These are phyloP conservation scores for Phytophthora idaei DNA, from an alignment of 352 stramenopile genomes.

Conservation along the genomic window DNA sequence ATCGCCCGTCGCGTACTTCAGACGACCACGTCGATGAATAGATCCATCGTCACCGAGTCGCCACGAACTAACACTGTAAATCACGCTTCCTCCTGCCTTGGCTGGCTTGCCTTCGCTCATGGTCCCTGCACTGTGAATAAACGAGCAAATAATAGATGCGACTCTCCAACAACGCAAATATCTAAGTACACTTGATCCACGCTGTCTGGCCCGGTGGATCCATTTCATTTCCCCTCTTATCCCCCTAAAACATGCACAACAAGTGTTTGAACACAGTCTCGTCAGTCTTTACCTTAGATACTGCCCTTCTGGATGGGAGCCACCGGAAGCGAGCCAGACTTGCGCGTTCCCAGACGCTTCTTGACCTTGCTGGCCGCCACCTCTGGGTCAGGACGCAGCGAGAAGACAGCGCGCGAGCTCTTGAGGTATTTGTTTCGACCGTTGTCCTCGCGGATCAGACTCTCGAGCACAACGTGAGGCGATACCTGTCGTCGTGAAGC, in stretches of 20 bases:
- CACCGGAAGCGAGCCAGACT: slow-evolving; percentile 60
- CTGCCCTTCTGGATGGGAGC: slow-evolving; percentile 76
- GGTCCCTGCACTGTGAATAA: background rate
- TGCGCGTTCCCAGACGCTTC: slow-evolving; percentile 74
- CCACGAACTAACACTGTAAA: slow-evolving; percentile 75
- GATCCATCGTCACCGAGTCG: slow-evolving; percentile 70
- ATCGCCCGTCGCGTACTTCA: slow-evolving; percentile 81
- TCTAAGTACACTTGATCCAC: slow-evolving; percentile 23
- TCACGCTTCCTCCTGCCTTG: slow-evolving; percentile 38
- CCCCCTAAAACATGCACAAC: slow-evolving; percentile 36
- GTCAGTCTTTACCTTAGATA: slow-evolving; percentile 47
- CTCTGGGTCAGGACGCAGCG: slow-evolving; percentile 74
- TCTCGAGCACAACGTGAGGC: slow-evolving; percentile 79
- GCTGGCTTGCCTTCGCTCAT: slow-evolving; percentile 16
- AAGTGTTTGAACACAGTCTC: slow-evolving; percentile 31
- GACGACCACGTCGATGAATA: slow-evolving; percentile 69
- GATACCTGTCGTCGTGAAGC: slow-evolving; percentile 65
- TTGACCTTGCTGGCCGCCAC: slow-evolving; percentile 74
- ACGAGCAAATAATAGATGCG: slow-evolving; percentile 24
- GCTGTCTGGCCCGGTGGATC: slow-evolving; percentile 3
- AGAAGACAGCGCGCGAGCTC: slow-evolving; percentile 79
- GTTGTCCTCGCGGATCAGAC: slow-evolving; percentile 80
- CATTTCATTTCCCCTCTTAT: slow-evolving; percentile 32
- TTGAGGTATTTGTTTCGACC: slow-evolving; percentile 86
- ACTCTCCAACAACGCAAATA: slow-evolving; percentile 16